These are phyloP conservation scores for Xerocomus nothofagi DNA, from an alignment of 1,284 basidiomycete species.

Conservation along the genomic window DNA sequence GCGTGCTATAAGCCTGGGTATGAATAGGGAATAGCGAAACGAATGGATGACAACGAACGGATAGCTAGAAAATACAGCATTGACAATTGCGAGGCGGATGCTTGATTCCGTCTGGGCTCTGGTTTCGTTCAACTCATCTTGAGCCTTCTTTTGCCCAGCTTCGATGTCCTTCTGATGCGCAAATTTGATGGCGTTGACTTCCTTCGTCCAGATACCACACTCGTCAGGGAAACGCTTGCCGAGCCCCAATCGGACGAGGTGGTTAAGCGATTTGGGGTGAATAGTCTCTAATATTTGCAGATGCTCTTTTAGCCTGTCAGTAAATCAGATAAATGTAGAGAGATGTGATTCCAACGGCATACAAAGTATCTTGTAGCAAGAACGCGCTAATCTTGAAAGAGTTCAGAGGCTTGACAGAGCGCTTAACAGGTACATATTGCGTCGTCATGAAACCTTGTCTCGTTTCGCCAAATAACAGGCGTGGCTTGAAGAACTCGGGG, in stretches of 20 bases:
- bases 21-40: not conserved
- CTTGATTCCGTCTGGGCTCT: constrained; percentile 17
- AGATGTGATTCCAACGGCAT: constrained; percentile 1
- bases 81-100: constrained; percentile 30
- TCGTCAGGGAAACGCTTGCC: constrained; percentile 30
- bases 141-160: constrained; percentile 12
- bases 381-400: constrained; percentile 10
- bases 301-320: constrained; percentile 27
- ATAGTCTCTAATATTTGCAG: constrained; percentile 34
- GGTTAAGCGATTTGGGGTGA: constrained; percentile 28
- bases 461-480: constrained; percentile 37
- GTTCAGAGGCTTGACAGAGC: constrained; percentile 4
- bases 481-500: constrained; percentile 27
- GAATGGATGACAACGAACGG: constrained; percentile 28
- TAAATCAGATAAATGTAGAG: constrained; percentile 2
- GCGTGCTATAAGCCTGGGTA: constrained; percentile 9
- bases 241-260: constrained; percentile 37
- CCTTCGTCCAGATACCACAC: constrained; percentile 29
- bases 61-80: constrained; percentile 28
- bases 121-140: constrained; percentile 10
- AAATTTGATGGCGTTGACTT: constrained; percentile 11
- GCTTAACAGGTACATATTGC: constrained; percentile 26
- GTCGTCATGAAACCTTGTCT: constrained; percentile 36
- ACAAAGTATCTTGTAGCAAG: constrained; percentile 24
- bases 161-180: constrained; percentile 6